These are phyloP conservation scores for Maudiozyma pseudohumilis DNA, from an alignment of 805 yeast species.

Conservation along the genomic window DNA sequence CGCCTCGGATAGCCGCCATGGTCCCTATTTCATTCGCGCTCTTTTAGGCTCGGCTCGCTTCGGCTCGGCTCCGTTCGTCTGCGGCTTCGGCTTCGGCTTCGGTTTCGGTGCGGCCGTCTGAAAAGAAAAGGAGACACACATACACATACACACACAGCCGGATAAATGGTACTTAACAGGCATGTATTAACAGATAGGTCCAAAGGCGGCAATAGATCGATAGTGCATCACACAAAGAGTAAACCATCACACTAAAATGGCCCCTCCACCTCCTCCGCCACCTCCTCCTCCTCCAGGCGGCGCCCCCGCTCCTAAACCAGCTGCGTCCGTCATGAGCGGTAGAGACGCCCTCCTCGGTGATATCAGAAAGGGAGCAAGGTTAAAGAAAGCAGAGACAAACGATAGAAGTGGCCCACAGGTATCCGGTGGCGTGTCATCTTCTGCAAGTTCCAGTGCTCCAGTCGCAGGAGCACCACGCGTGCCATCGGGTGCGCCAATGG, in stretches of 20 bases:
- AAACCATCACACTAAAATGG: too few relatives aligned
- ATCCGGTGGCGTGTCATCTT: slow-evolving; percentile 26
- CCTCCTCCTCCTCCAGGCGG: slow-evolving; percentile 47
- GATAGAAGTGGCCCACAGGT: slow-evolving; percentile 52
- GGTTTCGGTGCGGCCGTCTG: too few relatives aligned
- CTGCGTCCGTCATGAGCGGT: slow-evolving; percentile 28
- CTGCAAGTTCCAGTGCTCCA: slow-evolving; percentile 1
- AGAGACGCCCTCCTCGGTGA: slow-evolving; percentile 64
- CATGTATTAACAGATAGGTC: too few relatives aligned
- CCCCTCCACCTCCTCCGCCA: slow-evolving; percentile 42
- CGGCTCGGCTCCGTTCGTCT: too few relatives aligned
- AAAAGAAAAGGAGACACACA: too few relatives aligned
- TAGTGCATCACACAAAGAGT: slow-evolving; percentile 9
- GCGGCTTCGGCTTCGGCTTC: too few relatives aligned
- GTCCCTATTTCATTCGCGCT: too few relatives aligned
- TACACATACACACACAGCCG: too few relatives aligned
- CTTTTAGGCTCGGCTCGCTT: too few relatives aligned
- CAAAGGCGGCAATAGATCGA: too few relatives aligned
- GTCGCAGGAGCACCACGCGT: neutral
- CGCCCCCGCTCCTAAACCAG: slow-evolving; percentile 26
- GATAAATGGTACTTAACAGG: too few relatives aligned
- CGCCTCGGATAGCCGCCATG: too few relatives aligned
- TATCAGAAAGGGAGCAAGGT: slow-evolving; percentile 57
- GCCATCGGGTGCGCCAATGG: slow-evolving; percentile 17
- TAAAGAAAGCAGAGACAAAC: slow-evolving; percentile 56